Conservation (phyloP, 169 alveolate genomes). For the Amoebophrya sp. region DNA sequence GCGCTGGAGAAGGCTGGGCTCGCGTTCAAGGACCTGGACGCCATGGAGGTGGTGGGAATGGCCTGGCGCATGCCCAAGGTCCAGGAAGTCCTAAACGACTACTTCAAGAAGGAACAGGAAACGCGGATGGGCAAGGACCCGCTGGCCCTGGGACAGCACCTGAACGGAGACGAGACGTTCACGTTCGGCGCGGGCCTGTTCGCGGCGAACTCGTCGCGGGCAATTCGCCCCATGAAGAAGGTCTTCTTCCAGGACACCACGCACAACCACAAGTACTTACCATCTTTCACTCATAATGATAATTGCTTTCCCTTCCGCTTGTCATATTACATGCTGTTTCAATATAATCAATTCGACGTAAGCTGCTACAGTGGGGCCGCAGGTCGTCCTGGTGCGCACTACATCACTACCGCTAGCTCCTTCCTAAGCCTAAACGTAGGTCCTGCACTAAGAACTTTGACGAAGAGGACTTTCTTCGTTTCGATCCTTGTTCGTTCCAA, state of each 20-base stretch:
- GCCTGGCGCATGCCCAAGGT: constrained; percentile 5
- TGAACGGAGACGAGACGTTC: neutral
- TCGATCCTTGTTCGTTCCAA: too few species aligned
- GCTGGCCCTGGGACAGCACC: neutral
- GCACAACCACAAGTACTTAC: neutral
- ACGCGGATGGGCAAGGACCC: neutral
- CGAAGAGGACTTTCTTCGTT: too few species aligned
- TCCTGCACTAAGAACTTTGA: too few species aligned
- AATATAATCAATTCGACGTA: too few species aligned
- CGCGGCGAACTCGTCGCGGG: neutral
- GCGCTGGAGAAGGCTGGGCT: neutral
- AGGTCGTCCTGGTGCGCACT: too few species aligned
- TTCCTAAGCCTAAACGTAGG: too few species aligned
- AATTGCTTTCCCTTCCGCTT: too few species aligned
- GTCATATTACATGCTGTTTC: too few species aligned
- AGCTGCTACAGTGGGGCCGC: too few species aligned
- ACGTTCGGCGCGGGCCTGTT: neutral
- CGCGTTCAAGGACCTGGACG: neutral
- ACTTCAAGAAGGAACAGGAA: neutral
- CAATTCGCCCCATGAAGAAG: neutral
- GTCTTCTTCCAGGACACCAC: neutral
- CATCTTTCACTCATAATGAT: too few species aligned
- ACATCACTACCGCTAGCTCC: too few species aligned
- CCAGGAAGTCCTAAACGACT: neutral
- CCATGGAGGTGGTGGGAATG: neutral